Evolutionary conservation across 2,329 filamentous ascomycete species (phyloP).

Genomic region (Alternaria sp.): DNA sequence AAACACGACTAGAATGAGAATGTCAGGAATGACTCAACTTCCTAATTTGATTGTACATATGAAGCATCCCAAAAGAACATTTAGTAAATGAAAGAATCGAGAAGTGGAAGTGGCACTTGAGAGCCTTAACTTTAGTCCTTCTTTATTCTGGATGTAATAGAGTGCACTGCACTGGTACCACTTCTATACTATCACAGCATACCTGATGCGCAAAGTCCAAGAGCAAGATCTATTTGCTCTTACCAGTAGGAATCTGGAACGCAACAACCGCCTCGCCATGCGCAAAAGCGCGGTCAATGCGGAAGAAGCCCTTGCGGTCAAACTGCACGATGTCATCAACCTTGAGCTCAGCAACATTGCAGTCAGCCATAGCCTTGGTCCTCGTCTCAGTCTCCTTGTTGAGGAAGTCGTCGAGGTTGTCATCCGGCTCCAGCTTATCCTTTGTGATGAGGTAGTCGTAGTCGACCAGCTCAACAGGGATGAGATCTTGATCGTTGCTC

Average conservation of each 20-base stretch:
- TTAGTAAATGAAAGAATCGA: neutral
- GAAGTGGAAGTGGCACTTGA: neutral
- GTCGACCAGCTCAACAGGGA: constrained; percentile 86
- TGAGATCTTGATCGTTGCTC: constrained; percentile 75
- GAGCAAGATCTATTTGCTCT: constrained; percentile 44
- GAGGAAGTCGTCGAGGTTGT: constrained; percentile 82
- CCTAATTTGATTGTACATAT: no score
- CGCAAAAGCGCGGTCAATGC: constrained; percentile 72
- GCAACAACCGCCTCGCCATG: constrained; percentile 67
- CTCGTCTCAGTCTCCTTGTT: constrained; percentile 77
- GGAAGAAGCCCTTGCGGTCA: constrained; percentile 90
- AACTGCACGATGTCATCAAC: constrained; percentile 93
- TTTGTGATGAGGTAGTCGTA: constrained; percentile 96
- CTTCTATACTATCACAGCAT: neutral
- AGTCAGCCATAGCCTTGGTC: constrained; percentile 78
- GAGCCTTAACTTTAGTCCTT: neutral
- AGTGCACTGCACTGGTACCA: neutral
- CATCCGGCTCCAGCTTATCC: constrained; percentile 87
- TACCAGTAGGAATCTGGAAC: constrained; percentile 74
- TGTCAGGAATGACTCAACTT: no score
- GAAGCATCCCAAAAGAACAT: neutral
- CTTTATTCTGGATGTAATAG: neutral
- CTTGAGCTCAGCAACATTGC: constrained; percentile 78
- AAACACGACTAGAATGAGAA: no score
- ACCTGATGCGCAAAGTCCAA: neutral